These are phyloP conservation scores for Magnusiomyces ingens DNA, from an alignment of 1,139 yeast genomes.

Conservation along the genomic window DNA sequence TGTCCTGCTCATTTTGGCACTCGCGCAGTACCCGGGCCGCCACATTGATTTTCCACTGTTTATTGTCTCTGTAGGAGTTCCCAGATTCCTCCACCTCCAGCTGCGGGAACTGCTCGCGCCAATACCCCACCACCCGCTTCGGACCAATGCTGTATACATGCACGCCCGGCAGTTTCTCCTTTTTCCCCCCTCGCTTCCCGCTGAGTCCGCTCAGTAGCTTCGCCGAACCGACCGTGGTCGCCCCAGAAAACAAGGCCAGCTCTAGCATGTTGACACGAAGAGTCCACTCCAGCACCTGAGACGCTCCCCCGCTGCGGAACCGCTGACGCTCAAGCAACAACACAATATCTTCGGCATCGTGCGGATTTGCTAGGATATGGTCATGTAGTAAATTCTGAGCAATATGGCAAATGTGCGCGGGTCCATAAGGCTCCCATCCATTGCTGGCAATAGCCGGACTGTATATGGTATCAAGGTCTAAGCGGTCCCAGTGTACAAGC, in stretches of 20 bases:
- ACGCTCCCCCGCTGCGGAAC: slow-evolving; percentile 42
- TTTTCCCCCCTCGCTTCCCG: neutral
- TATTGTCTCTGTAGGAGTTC: slow-evolving; percentile 4
- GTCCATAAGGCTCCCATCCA: slow-evolving; percentile 20
- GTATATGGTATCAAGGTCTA: slow-evolving; percentile 30
- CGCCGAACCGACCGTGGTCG: slow-evolving; percentile 16
- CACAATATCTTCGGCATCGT: slow-evolving; percentile 28
- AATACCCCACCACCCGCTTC: slow-evolving; percentile 8
- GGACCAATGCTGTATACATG: slow-evolving; percentile 13
- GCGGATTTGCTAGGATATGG: slow-evolving; percentile 12
- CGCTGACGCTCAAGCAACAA: slow-evolving; percentile 52
- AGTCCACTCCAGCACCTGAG: slow-evolving; percentile 44
- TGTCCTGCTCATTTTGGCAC: neutral
- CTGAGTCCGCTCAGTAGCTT: neutral
- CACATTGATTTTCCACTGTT: neutral
- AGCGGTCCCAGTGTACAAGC: slow-evolving; percentile 40
- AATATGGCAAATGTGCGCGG: slow-evolving; percentile 21
- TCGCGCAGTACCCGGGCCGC: neutral
- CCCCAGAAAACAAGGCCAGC: slow-evolving; percentile 40
- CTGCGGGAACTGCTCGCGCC: slow-evolving; percentile 5
- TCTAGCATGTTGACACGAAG: slow-evolving; percentile 49
- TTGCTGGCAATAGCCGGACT: slow-evolving; percentile 24
- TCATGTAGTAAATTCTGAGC: slow-evolving; percentile 23
- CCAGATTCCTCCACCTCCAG: neutral
- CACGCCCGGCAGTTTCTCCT: neutral